Conservation (phyloP, 2,329 filamentous ascomycete species). For the Coleophoma crateriformis region DNA sequence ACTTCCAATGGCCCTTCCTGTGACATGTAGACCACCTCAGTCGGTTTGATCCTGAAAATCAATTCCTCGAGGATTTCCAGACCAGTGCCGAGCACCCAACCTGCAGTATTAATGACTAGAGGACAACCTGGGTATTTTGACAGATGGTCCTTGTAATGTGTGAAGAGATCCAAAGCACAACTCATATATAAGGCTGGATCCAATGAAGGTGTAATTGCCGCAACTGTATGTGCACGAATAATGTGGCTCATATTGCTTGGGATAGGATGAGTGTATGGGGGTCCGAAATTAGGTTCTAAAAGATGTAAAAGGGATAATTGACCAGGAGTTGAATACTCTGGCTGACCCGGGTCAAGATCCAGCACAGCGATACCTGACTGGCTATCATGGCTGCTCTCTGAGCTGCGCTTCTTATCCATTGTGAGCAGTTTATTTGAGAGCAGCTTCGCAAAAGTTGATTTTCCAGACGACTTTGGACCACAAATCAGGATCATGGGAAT, state of each 20-base stretch:
- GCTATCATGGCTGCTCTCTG: conserved; percentile 10
- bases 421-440: conserved; percentile 59
- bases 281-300: conserved; percentile 54
- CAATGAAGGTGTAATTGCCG: conserved; percentile 57
- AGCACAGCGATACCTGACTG: conserved; percentile 43
- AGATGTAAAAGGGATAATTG: conserved; percentile 63
- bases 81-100: conserved; percentile 68
- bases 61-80: conserved; percentile 58
- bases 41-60: conserved; percentile 46
- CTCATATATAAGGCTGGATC: conserved; percentile 62
- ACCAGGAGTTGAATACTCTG: conserved; percentile 67
- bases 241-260: conserved; percentile 29
- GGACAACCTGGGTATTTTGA: conserved; percentile 39
- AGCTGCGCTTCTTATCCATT: conserved; percentile 17
- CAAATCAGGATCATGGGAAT: conserved; percentile 50
- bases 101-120: conserved; percentile 68
- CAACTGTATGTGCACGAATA: conserved; percentile 61
- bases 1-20: conserved; percentile 54
- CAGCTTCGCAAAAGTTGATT: conserved; percentile 67
- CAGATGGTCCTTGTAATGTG: conserved; percentile 44
- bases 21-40: conserved; percentile 64
- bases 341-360: conserved; percentile 73
- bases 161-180: conserved; percentile 58
- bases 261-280: conserved; percentile 59
- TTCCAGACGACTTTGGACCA: conserved; percentile 68